Evolutionary conservation across 148 eudicot species (phyloP).

Genomic region (Heliosperma pusillum): DNA sequence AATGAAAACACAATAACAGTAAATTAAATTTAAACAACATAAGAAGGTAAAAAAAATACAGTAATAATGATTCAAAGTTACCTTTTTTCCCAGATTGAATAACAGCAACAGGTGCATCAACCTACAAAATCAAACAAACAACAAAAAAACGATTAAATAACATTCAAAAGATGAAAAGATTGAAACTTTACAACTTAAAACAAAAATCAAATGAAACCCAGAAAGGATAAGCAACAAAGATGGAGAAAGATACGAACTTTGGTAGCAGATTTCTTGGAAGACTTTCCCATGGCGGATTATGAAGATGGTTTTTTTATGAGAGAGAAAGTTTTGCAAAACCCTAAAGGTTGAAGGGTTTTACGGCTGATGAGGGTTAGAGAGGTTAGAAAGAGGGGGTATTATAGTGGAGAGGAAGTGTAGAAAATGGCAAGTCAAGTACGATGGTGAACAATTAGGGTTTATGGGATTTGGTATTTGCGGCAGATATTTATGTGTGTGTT

Average conservation of each 20-base stretch:
- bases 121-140: constrained; percentile 30
- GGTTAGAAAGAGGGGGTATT: not conserved
- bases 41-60: too few relatives aligned
- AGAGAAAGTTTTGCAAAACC: constrained; percentile 6
- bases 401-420: not conserved
- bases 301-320: not conserved
- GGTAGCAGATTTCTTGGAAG: not conserved
- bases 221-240: not conserved
- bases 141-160: not conserved
- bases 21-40: not conserved
- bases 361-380: not conserved
- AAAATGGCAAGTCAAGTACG: not conserved
- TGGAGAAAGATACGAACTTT: constrained; percentile 19
- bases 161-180: constrained; percentile 1
- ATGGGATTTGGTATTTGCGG: not conserved
- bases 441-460: not conserved
- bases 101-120: constrained; percentile 41
- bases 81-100: constrained; percentile 56
- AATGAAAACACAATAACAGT: not conserved
- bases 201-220: not conserved
- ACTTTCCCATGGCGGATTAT: not conserved
- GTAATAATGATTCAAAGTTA: not conserved
- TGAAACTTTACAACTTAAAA: not conserved
- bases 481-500: not conserved
- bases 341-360: constrained; percentile 18